Percentiles rank a stretch among this genome's conserved stretches.
Conservation (phyloP, 768 basidiomycete genomes). For the Boletus rex-veris region DNA sequence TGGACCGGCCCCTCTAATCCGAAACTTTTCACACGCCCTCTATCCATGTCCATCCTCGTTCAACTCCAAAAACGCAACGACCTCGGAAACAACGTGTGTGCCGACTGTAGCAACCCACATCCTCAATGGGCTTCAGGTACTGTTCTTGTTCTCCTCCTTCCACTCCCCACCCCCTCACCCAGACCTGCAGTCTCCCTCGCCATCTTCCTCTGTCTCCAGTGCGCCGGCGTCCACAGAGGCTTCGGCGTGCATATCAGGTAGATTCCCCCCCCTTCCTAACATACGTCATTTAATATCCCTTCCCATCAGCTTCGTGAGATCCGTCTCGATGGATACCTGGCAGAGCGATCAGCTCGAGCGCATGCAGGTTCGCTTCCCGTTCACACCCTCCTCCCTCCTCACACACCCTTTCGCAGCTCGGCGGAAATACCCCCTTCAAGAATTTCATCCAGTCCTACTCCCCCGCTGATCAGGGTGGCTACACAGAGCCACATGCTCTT, state of each 20-base stretch:
- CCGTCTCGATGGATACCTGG: slow-evolving; percentile 97
- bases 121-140: slow-evolving; percentile 93
- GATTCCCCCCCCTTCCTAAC: not conserved
- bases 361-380: slow-evolving; percentile 71
- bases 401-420: slow-evolving; percentile 49
- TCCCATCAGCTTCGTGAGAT: slow-evolving; percentile 74
- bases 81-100: slow-evolving; percentile 72
- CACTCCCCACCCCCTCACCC: not conserved
- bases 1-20: no score
- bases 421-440: slow-evolving; percentile 83
- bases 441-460: slow-evolving; percentile 72
- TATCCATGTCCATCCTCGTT: slow-evolving; percentile 41
- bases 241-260: slow-evolving; percentile 93
- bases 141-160: slow-evolving; percentile 31
- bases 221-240: slow-evolving; percentile 78
- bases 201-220: slow-evolving; percentile 89
- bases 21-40: not conserved
- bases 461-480: slow-evolving; percentile 65
- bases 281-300: not conserved
- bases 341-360: slow-evolving; percentile 80
- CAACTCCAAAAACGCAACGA: slow-evolving; percentile 72
- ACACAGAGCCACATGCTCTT: slow-evolving; percentile 65
- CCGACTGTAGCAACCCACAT: slow-evolving; percentile 84
- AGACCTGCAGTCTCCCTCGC: slow-evolving; percentile 55
- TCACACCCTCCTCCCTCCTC: slow-evolving; percentile 3